These are phyloP conservation scores for Metschnikowia borealis DNA, from an alignment of 805 yeast genomes.

Conservation along the genomic window DNA sequence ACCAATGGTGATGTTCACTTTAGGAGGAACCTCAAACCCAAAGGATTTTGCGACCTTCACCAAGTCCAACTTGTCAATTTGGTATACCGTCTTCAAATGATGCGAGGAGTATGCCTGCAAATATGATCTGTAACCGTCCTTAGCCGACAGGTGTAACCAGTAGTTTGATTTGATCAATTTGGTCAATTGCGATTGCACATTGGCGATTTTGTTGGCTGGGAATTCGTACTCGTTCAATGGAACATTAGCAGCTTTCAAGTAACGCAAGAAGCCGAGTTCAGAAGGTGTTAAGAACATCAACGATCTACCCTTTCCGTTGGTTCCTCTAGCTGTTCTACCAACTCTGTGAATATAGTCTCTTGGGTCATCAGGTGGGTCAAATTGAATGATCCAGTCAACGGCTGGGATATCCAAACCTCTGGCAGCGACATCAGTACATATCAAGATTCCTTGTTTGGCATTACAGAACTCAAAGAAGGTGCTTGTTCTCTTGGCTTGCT, in stretches of 20 bases:
- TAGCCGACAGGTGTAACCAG: conserved; percentile 92
- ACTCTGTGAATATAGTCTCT: conserved; percentile 98
- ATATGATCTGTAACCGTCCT: conserved; percentile 95
- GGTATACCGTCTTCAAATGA: conserved; percentile 92
- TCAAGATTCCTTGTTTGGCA: conserved; percentile 87
- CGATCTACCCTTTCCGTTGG: conserved; percentile 84
- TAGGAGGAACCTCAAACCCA: conserved; percentile 94
- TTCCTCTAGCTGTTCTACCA: conserved; percentile 97
- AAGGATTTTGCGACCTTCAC: conserved; percentile 93
- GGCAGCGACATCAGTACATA: conserved; percentile 98
- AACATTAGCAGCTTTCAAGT: conserved; percentile 93
- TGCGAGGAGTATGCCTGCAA: conserved; percentile 97
- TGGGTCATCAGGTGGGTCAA: conserved; percentile 99
- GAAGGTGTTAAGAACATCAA: conserved; percentile 92
- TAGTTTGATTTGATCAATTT: conserved; percentile 88
- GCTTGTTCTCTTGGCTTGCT: conserved; percentile 97
- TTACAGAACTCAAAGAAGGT: conserved; percentile 98
- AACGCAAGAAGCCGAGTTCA: conserved; percentile 91
- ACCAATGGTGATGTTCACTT: conserved; percentile 93
- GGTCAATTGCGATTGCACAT: conserved; percentile 90
- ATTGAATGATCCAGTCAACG: conserved; percentile 98
- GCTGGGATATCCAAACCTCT: conserved; percentile 98
- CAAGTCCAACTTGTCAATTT: conserved; percentile 89
- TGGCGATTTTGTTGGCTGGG: conserved; percentile 90
- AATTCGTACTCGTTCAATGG: conserved; percentile 97